Percentiles rank a stretch among this genome's conserved stretches.
phyloP scores from a whole-genome alignment of 2,329 filamentous ascomycete species.

The Parastagonospora avenae region DNA sequence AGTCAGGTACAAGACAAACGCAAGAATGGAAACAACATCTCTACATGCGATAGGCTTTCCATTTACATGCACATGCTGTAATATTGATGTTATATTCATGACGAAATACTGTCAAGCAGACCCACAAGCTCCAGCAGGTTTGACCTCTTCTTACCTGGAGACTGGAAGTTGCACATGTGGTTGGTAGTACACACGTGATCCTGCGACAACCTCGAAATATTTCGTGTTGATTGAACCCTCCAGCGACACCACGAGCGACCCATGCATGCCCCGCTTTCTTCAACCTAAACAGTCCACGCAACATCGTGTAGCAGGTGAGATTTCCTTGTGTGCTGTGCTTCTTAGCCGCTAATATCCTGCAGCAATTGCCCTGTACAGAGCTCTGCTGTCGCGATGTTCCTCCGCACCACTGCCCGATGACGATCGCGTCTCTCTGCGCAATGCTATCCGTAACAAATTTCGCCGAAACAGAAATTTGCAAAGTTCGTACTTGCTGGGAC shows the following conservation, averaged over 20 bases:
- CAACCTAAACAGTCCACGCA: constrained; percentile 53
- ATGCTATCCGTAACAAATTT: constrained; percentile 68
- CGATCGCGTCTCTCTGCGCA: constrained; percentile 57
- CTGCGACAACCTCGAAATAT: constrained; percentile 18
- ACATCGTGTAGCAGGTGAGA: constrained; percentile 59
- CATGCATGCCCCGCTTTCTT: constrained; percentile 54
- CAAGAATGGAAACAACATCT: constrained; percentile 2
- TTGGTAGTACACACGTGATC: constrained; percentile 26
- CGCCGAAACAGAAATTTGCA: constrained; percentile 62
- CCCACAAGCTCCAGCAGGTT: no score
- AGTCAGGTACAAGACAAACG: constrained; percentile 16
- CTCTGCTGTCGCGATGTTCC: constrained; percentile 65
- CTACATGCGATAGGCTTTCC: not conserved
- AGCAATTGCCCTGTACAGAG: constrained; percentile 75
- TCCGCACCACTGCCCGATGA: constrained; percentile 60
- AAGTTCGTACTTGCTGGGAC: constrained; percentile 64
- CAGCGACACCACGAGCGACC: constrained; percentile 2
- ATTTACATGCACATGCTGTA: not conserved
- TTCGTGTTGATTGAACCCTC: constrained; percentile 5
- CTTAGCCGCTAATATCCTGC: constrained; percentile 1
- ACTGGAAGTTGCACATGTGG: not conserved
- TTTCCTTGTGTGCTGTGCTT: not conserved
- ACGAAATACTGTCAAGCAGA: no score
- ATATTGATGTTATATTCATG: not conserved
- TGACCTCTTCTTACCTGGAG: not conserved